Base-by-base conservation (phyloP, 2,329 filamentous ascomycete genomes). In the Thelonectria blattea region DNA sequence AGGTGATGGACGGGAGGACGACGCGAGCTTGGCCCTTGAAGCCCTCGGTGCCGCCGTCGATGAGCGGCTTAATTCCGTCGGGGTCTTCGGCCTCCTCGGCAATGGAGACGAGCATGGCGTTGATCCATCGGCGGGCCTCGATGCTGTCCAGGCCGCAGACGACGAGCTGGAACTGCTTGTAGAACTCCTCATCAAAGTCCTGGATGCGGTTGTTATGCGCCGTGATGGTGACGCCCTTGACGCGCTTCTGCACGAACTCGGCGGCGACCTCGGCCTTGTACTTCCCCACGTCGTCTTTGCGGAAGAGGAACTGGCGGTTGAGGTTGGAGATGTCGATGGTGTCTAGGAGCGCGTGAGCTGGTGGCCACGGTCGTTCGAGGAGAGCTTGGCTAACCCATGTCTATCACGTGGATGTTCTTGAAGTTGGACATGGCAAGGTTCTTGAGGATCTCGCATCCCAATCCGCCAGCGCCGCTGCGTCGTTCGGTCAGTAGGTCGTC, bases 301-400 rank as follows among this genome's bases (percentile, higher is more conserved):
- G 91, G 78, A 99, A 99, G 60, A 99, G 87, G 73, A 99, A 99
- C 72, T 99, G 95, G 43, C 95, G 90, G 78, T 99, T 99, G 20
- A 99, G 85, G 75, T 99, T 99, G 52, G 93, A 97, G 62, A 99
- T 94, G 73, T 99, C 95, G 76, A 99, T 99, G 1, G 94, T 99
- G 77, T 99, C 93, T 92, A 67, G 46, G 45, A 46, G 2, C 22
- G 27, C 52, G 67, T 63, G 52, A 68, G 65, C 51, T 15, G 39
- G 46, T 56, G 30, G 30, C 8, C 27, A 42, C 32, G 37, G 39
- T 3, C 10, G 9, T 20, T 17, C n/a, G 14, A 34, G 18, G 22
- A 17, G 30, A 46, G 42, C 11, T 20, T 32, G 15, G n/a, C 82
- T 60, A 78, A 90, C 91, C 92, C 95, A 99, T 99, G 79, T 99